Conservation (phyloP, 306 rosid genomes). For the Cicer pinnatifidum region DNA sequence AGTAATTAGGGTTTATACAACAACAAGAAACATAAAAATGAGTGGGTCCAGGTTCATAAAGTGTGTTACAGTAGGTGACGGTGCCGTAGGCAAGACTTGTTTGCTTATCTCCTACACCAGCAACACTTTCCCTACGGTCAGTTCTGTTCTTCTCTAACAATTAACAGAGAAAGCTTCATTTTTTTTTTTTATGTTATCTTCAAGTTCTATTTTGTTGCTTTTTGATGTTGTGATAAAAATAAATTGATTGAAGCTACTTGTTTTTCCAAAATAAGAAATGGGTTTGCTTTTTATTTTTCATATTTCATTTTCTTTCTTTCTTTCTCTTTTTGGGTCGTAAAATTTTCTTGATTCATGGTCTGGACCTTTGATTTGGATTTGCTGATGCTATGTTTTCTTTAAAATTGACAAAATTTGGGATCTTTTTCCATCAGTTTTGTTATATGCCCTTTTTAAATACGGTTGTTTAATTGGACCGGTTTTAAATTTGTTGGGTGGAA, state of each 20-base stretch:
- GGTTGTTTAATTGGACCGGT: conserved; percentile 13
- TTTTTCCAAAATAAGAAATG: conserved; percentile 31
- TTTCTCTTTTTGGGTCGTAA: neutral
- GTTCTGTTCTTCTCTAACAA: conserved; percentile 40
- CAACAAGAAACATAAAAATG: conserved; percentile 50
- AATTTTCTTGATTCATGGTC: conserved; percentile 37
- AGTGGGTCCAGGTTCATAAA: conserved; percentile 94
- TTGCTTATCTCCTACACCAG: conserved; percentile 98
- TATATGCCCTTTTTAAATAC: conserved; percentile 5
- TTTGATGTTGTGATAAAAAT: conserved; percentile 28
- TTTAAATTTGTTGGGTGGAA: conserved; percentile 42
- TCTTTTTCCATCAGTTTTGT: conserved; percentile 19
- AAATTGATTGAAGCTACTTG: conserved; percentile 4
- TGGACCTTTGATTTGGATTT: conserved; percentile 28
- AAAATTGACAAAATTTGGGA: conserved; percentile 7
- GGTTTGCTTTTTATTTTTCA: conserved; percentile 16
- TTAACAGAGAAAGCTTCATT: conserved; percentile 20
- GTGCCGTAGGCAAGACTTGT: conserved; percentile 98
- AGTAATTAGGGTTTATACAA: conserved; percentile 47
- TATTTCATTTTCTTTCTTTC: neutral
- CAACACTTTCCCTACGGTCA: conserved; percentile 95
- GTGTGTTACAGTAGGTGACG: conserved; percentile 96
- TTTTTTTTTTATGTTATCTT: conserved; percentile 47
- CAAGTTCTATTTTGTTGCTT: conserved; percentile 34
- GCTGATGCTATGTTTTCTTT: conserved; percentile 36